Base-by-base conservation (phyloP, 2,329 filamentous ascomycete genomes). In the Beauveria australis region DNA sequence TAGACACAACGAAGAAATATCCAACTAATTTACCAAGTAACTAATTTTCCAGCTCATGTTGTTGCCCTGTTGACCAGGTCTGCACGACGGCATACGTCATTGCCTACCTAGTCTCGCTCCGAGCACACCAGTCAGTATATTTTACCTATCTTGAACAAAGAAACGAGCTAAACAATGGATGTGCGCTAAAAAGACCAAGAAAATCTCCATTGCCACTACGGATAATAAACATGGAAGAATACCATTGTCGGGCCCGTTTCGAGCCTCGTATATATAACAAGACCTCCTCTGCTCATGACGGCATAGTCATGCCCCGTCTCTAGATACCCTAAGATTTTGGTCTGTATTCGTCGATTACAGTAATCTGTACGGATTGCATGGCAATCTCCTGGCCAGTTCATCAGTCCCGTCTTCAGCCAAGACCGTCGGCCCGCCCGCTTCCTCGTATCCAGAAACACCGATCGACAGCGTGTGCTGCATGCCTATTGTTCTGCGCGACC, bases 381-480 rank as follows among this genome's bases (percentile, higher is more conserved):
- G 46, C 47, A 49, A 49, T 30, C 26, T 49, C 44, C 10, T 24
- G 44, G 44, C 12, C 19, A 26, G 44, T 24, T 12, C 44, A 47
- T 46, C 44, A 14, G 7, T 47, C 44, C 22, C 33, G 44, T 47
- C 44, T 47, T 22, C 22, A 24, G 12, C 14, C 47, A 30, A 9
- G 19, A 14, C 44, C 19, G 44, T 47, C 47, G 26, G 47, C 47
- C 28, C 7, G 26, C 47, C 47, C 47, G 47, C 46, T 22, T 37
- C 40, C 26, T 56, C 53, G 53, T 56, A 56, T 56, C 41, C 41
- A 56, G 43, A 56, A 56, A 56, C 41, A 46, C 28, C 9, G 43
- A 56, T 56, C 53, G 53, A 47, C 53, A 56, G 12, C 28, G 26
- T 24, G 26, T 55, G 41, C 53, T 55, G 28, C n/a, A 18, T 24